Base-by-base conservation (phyloP, 225 moss, liverwort and hornwort species). In the Marchantia paleacea region DNA sequence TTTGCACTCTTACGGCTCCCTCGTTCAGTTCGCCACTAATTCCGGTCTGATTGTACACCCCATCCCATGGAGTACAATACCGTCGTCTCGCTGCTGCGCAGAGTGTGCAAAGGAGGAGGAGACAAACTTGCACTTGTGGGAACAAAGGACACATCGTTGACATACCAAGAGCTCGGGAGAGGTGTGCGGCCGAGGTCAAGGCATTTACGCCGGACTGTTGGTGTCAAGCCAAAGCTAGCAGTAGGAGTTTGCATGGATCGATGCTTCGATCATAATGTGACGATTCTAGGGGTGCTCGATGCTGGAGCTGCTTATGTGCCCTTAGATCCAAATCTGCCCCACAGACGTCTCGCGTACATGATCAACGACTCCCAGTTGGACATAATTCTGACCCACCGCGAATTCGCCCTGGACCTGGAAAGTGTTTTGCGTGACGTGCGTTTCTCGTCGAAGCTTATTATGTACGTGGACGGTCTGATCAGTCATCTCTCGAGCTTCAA, bases 241-340 rank as follows among this genome's bases (percentile, higher is more conserved):
- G 13, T 74, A 13, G 74, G 74, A 74, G 24, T 74, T 50, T 74
- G 74, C 74, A 25, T 74, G 74, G 55, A 74, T 54, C 74, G 74
- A 28, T 15, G 4, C 54, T 74, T 55, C 16, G 74, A 74, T 20
- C 29, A 54, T 7, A 74, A 52, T 12, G 55, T 74, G 28, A 10
- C 54, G 8, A 54, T 74, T 54, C 47, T 53, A 19, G 74, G 24
- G 18, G 53, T 74, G 52, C 74, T 74, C 54, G 52, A 74, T 25
- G 74, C 74, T 3, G 52, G 74, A 53, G 74, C 52, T 10, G 25
- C 14, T 15, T 74, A 54, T 6, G 74, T 74, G 52, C 74, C 74
- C 7, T 8, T 74, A 15, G 74, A 74, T 16, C 74, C 74, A 1
- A 52, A 55, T 3, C 8, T 74, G 26, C 74, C 74, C 22, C 74